Evolutionary conservation across 78 protist species (phyloP).

Genomic region (Speleostelium caveatum): DNA sequence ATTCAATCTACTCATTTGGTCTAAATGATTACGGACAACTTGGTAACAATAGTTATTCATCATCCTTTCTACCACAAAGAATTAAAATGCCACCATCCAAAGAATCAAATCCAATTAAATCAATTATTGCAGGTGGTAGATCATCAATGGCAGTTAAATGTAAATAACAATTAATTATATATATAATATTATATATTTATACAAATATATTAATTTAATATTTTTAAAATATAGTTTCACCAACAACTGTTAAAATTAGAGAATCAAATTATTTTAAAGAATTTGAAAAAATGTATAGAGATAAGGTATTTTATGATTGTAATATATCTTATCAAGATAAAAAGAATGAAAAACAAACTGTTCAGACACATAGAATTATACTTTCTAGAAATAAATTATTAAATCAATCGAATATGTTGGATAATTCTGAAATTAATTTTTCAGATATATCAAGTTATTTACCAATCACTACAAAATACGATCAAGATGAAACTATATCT

Average conservation of each 20-base stretch:
- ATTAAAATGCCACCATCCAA: not conserved
- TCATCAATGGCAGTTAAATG: conserved; percentile 43
- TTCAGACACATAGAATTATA: conserved; percentile 11
- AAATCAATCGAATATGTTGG: no score
- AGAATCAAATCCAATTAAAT: not conserved
- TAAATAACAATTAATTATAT: no score
- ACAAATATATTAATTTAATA: no score
- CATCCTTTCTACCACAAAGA: not conserved
- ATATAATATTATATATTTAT: no score
- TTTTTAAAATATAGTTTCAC: no score
- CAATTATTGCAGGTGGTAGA: conserved; percentile 50
- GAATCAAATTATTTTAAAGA: conserved; percentile 11
- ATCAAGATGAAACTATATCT: not conserved
- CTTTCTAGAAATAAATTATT: not conserved
- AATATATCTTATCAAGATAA: not conserved
- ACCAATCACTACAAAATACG: not conserved
- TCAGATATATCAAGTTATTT: not conserved
- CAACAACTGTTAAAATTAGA: conserved; percentile 11
- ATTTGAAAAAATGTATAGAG: not conserved
- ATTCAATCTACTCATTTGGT: conserved; percentile 20
- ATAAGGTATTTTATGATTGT: not conserved
- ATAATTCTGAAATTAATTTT: no score
- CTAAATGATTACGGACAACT: conserved; percentile 15
- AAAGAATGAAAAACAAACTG: not conserved
- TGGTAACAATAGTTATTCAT: not conserved